A percentile compares a stretch with the other conserved stretches of the same genome.
phyloP scores from a whole-genome alignment of 2,329 filamentous ascomycete species.

The Catunica adiposa region DNA sequence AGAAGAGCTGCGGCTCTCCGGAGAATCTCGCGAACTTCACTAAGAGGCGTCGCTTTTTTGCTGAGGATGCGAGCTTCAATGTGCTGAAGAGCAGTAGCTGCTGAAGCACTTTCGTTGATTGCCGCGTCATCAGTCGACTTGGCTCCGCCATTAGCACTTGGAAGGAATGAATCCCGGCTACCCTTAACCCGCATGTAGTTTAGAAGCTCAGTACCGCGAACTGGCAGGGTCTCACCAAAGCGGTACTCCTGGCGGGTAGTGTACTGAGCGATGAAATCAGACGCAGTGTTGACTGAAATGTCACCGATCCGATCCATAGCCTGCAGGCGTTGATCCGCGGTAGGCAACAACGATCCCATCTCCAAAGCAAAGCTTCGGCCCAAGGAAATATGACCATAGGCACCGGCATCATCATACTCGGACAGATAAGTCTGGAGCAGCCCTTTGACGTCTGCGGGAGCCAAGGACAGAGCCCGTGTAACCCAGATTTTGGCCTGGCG shows the following conservation, averaged over 20 bases:
- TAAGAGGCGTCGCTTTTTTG: constrained; percentile 52
- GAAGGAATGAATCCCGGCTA: constrained; percentile 35
- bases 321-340: constrained; percentile 68
- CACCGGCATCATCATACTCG: constrained; percentile 79
- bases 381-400: constrained; percentile 79
- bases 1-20: constrained; percentile 73
- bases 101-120: constrained; percentile 35
- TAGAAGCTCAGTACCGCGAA: constrained; percentile 50
- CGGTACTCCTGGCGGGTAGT: constrained; percentile 93
- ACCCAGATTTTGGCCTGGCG: constrained; percentile 69
- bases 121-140: not conserved
- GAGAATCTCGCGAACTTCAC: constrained; percentile 65
- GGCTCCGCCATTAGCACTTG: constrained; percentile 26
- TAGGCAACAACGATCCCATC: constrained; percentile 73
- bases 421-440: constrained; percentile 91
- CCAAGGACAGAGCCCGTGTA: constrained; percentile 59
- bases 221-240: constrained; percentile 60
- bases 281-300: constrained; percentile 72
- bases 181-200: constrained; percentile 33
- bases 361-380: constrained; percentile 89
- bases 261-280: constrained; percentile 93
- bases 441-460: constrained; percentile 86
- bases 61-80: constrained; percentile 55
- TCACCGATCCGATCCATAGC: constrained; percentile 63
- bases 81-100: constrained; percentile 49